A percentile compares a stretch with the other conserved stretches of the same genome.
Evolutionary conservation across 371 early-diverging fungal species (phyloP).

Genomic region (Vairimorpha apis): DNA sequence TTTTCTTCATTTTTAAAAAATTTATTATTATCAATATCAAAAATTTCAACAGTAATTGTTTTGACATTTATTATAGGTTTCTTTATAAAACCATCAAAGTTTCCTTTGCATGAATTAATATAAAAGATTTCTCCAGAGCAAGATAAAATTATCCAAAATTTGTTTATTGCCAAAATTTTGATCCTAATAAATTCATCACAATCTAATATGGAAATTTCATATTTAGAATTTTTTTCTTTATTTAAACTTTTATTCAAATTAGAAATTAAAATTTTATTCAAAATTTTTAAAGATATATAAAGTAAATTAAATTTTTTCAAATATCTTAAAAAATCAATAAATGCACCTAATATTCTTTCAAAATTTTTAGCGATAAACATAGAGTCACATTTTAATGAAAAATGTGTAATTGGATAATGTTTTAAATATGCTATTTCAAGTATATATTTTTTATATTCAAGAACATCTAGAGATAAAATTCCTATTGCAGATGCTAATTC

Average conservation of each 20-base stretch:
- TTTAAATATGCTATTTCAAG: conserved; percentile 30
- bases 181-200: not conserved
- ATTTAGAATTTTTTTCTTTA: not conserved
- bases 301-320: conserved; percentile 20
- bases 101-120: not conserved
- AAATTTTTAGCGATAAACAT: conserved; percentile 50
- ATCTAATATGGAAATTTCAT: conserved; percentile 20
- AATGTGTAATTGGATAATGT: conserved; percentile 21
- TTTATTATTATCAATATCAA: not conserved
- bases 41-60: not conserved
- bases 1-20: not conserved
- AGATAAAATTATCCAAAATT: not conserved
- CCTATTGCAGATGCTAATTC: conserved; percentile 22
- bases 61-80: not conserved
- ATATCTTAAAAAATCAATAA: conserved; percentile 36
- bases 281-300: not conserved
- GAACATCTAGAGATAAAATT: conserved; percentile 7
- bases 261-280: conserved; percentile 23
- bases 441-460: conserved; percentile 34
- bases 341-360: conserved; percentile 43
- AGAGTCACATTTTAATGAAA: conserved; percentile 53
- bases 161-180: not conserved
- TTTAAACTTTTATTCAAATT: not conserved
- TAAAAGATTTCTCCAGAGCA: not conserved
- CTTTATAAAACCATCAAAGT: not conserved